Evolutionary conservation across 192 early-diverging fungal species (phyloP), one percentile per base, ranked within the genome.

Genomic region (Podila horticola): DNA sequence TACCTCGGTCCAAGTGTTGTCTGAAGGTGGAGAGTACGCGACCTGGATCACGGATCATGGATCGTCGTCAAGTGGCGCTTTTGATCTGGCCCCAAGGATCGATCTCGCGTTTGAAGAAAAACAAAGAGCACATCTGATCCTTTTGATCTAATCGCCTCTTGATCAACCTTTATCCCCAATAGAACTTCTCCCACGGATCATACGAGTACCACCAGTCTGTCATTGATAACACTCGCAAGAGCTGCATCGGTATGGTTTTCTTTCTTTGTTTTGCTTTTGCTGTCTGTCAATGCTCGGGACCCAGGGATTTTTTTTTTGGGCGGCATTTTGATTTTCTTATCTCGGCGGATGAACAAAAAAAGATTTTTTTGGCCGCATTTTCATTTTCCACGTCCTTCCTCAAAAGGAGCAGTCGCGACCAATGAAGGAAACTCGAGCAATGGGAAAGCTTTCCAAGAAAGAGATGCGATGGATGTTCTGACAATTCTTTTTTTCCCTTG

Each of bases 201-300:
- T 84, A 90, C 52, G 89, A 90, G 86, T 90, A 90, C 69, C 89
- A 90, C 61, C 84, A 88, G 82, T 90, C 89, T 22, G 89, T 90
- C 22, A 90, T 90, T 69, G 86, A 90, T 58, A 86, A 90, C 67
- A 87, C 86, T 12, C 82, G 87, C 45, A 74, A 90, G 66, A 87
- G 83, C 75, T 61, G 60, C 30, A 31, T 71, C 57, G 69, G 89
- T 90, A 86, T 82, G 87, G 79, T 67, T 34, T 36, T 19, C 12
- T 1, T 31, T 41, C 0, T 55, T 24, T 31, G 24, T 11, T 58
- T 36, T 58, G 2, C 11, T 22, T n/a, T 55, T 15, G 6, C n/a
- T 10, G 50, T 20, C 22, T 45, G 24, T 50, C 28, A 20, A 55
- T 22, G 17, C 15, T 31, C 4, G 22, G 30, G 33, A 3, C 12